Evolutionary conservation across 345 rosid species (phyloP), one percentile per base, ranked within the genome.

Genomic region (Linum lewisii): DNA sequence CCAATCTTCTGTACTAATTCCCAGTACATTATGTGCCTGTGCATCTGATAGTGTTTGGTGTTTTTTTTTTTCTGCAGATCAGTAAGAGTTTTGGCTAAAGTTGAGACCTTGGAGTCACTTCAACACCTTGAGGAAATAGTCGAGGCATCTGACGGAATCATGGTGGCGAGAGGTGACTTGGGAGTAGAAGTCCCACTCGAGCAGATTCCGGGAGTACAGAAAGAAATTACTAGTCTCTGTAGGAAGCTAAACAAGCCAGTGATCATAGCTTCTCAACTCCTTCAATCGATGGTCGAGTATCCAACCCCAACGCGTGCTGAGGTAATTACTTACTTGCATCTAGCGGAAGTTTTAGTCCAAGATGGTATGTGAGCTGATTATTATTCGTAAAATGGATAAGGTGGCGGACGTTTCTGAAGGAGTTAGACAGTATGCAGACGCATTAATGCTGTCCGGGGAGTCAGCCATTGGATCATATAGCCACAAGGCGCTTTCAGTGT

Each of bases 271-370:
- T 85, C 88, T 34, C 93, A 85, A 53, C 84, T 85, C 71, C 93
- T 85, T 0, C 86, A 85, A 73, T 85, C 93, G 23, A 85, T 85
- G 93, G 72, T 83, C 34, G 93, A 85, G 72, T 83, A 74, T 73
- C 93, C 88, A 9, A 83, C 82, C 5, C 93, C 93, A 60, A 85
- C 93, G 24, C 83, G 93, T 32, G 93, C 88, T 0, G 93, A 85
- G 86, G 91, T 82, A 73, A n/a, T 47, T 29, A 22, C 1, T 29
- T 29, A 3, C 34, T 29, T 29, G 7, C 34, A 29, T 29, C 34
- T 29, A 29, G 7, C 34, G 4, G 34, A 3, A 29, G 34, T 29
- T 29, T 5, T 29, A 29, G 25, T 51, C 5, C 9, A 64, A 53
- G 13, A 53, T 44, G 63, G 26, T n/a, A 34, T 18, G 22, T 50